phyloP scores from a whole-genome alignment of 2,329 filamentous ascomycete genomes.

The Cytospora piceae region DNA sequence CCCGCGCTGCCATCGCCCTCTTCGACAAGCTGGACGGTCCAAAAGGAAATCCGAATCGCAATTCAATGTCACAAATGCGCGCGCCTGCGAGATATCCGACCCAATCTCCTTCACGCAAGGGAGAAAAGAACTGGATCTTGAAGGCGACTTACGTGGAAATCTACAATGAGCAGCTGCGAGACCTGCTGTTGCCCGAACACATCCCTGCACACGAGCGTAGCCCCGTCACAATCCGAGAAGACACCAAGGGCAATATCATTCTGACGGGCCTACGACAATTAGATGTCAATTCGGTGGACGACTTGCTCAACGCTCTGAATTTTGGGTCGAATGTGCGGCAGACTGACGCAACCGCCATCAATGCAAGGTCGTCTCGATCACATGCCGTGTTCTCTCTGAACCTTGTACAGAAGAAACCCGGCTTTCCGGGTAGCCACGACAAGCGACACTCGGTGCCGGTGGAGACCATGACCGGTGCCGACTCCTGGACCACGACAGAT shows the following conservation, averaged over 20 bases:
- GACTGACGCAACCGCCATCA: slow-evolving; percentile 95
- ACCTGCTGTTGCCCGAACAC: slow-evolving; percentile 81
- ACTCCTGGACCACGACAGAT: slow-evolving; percentile 80
- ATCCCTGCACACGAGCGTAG: slow-evolving; percentile 71
- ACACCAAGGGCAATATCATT: slow-evolving; percentile 91
- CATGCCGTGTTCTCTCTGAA: slow-evolving; percentile 98
- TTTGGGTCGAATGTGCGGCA: slow-evolving; percentile 94
- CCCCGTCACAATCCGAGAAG: slow-evolving; percentile 89
- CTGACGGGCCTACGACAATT: slow-evolving; percentile 88
- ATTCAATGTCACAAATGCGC: slow-evolving; percentile 76
- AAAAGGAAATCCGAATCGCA: slow-evolving; percentile 54
- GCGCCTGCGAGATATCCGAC: slow-evolving; percentile 79
- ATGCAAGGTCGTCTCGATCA: slow-evolving; percentile 95
- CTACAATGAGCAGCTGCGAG: slow-evolving; percentile 94
- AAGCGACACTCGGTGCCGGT: slow-evolving; percentile 87
- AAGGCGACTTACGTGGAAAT: slow-evolving; percentile 97
- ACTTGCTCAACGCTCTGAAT: slow-evolving; percentile 85
- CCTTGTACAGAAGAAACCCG: slow-evolving; percentile 80
- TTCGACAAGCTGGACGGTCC: slow-evolving; percentile 82
- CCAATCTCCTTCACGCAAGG: slow-evolving; percentile 47
- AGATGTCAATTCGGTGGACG: slow-evolving; percentile 87
- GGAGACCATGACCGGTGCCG: slow-evolving; percentile 74
- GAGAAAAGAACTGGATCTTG: slow-evolving; percentile 83
- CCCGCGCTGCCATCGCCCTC: slow-evolving; percentile 80
- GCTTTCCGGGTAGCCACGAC: slow-evolving; percentile 61